Conservation (phyloP, 768 basidiomycete species). For the Russula vinacea region DNA sequence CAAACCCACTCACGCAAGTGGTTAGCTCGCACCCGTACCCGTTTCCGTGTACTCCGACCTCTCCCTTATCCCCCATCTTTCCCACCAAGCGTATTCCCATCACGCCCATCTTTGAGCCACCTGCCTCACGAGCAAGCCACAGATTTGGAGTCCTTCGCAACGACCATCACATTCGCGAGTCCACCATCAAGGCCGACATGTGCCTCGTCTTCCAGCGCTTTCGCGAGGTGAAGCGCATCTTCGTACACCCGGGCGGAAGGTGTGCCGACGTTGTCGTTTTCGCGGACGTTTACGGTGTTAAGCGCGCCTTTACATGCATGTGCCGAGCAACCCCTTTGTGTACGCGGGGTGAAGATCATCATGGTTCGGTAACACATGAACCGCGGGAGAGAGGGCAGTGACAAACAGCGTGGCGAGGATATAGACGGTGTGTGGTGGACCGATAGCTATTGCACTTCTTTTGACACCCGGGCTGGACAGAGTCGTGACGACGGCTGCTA, state of each 20-base stretch:
- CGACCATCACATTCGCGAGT: not conserved
- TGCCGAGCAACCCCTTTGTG: no score
- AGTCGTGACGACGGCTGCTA: no score
- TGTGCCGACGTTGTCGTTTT: not conserved
- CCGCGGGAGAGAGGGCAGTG: no score
- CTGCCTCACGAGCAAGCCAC: not conserved
- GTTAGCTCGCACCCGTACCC: not conserved
- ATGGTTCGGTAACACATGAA: not conserved
- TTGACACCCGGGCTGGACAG: no score
- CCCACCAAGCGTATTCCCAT: not conserved
- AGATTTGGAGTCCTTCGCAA: not conserved
- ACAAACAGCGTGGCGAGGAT: no score
- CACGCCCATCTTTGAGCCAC: not conserved
- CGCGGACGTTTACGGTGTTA: no score
- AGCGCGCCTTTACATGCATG: no score
- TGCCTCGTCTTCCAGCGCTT: constrained; percentile 4
- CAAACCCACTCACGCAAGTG: no score
- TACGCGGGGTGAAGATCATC: not conserved
- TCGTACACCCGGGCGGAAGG: not conserved
- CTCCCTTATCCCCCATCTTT: constrained; percentile 8
- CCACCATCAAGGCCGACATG: constrained; percentile 6
- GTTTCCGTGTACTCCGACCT: not conserved
- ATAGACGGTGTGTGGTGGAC: no score
- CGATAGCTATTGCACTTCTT: no score
- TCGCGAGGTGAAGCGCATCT: constrained; percentile 1